Percentiles rank a stretch among this genome's conserved stretches.
phyloP scores from a whole-genome alignment of 1,284 basidiomycete genomes.

The Rhodotorula sp. region DNA sequence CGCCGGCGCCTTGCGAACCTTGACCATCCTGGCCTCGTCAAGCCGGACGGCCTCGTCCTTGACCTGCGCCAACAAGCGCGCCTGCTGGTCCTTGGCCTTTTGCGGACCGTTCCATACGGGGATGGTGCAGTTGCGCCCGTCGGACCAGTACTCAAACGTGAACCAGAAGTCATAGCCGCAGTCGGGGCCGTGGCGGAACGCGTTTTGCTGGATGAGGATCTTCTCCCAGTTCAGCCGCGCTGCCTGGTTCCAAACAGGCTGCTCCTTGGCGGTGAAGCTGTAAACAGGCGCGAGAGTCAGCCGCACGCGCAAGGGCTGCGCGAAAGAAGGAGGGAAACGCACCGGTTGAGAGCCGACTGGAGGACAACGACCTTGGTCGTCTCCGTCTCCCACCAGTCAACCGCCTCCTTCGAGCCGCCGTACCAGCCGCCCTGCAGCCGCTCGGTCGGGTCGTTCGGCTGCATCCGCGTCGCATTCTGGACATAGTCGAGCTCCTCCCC shows the following conservation, averaged over 20 bases:
- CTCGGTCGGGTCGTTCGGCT: conserved; percentile 35
- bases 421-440: conserved; percentile 42
- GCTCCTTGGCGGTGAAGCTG: conserved; percentile 41
- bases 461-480: conserved; percentile 11
- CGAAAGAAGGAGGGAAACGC: neutral
- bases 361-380: conserved; percentile 34
- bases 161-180: conserved; percentile 40
- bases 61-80: neutral
- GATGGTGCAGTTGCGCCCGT: conserved; percentile 37
- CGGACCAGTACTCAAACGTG: conserved; percentile 38
- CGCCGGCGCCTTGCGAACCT: neutral
- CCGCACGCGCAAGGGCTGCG: neutral
- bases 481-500: conserved; percentile 26
- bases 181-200: conserved; percentile 21
- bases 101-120: conserved; percentile 40
- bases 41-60: neutral
- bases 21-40: neutral
- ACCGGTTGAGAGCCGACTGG: conserved; percentile 35
- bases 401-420: conserved; percentile 34
- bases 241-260: conserved; percentile 42
- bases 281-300: too few relatives aligned
- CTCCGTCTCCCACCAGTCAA: conserved; percentile 41
- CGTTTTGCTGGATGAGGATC: conserved; percentile 40
- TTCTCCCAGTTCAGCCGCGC: conserved; percentile 39
- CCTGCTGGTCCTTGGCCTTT: neutral